These are phyloP conservation scores for Russula dissimulans DNA, from an alignment of 768 basidiomycete species.

Conservation along the genomic window DNA sequence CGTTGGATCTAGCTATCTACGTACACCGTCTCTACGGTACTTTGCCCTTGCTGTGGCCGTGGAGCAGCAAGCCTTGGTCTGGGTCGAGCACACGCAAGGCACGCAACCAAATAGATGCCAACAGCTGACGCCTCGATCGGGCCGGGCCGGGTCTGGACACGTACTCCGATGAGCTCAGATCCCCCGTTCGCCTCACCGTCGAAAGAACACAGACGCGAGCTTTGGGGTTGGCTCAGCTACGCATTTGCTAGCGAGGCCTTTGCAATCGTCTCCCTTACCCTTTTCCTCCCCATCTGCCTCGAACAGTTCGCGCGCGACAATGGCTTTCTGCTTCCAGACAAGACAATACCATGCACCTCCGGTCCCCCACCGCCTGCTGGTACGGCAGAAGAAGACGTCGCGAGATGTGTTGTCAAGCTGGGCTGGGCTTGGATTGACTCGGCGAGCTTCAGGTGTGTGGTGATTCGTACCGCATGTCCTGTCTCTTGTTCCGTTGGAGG, in stretches of 20 bases:
- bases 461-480: no score
- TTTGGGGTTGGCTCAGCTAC: slow-evolving; percentile 76
- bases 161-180: neutral
- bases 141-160: neutral
- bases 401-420: slow-evolving; percentile 71
- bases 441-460: slow-evolving; percentile 77
- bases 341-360: slow-evolving; percentile 44
- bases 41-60: neutral
- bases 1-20: slow-evolving; percentile 15
- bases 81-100: neutral
- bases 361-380: slow-evolving; percentile 6
- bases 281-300: slow-evolving; percentile 75
- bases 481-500: neutral
- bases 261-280: slow-evolving; percentile 68
- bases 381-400: slow-evolving; percentile 26
- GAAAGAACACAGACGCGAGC: slow-evolving; percentile 25
- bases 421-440: slow-evolving; percentile 84
- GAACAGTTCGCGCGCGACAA: slow-evolving; percentile 89
- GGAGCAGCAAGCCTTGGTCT: neutral
- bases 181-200: neutral
- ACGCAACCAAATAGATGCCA: neutral
- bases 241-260: slow-evolving; percentile 84
- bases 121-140: neutral
- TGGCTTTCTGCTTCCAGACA: slow-evolving; percentile 67
- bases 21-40: slow-evolving; percentile 15